Conservation (phyloP, 2,329 filamentous ascomycete genomes). For the Aspergillus niger region DNA sequence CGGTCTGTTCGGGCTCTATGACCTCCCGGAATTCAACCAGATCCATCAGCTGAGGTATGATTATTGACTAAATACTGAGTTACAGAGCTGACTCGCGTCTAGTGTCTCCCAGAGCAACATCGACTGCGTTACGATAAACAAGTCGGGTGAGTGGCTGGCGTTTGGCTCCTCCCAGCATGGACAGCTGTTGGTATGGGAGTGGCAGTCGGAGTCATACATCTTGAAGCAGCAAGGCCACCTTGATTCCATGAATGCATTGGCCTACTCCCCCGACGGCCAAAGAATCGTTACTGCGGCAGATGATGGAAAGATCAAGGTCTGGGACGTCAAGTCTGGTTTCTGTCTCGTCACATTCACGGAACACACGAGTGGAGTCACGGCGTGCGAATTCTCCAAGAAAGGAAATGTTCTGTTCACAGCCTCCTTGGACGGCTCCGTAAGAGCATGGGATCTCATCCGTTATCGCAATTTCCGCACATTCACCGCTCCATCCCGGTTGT, state of each 20-base stretch:
- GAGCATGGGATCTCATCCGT: conserved; percentile 93
- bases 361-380: conserved; percentile 87
- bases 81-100: conserved; percentile 31
- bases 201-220: conserved; percentile 99
- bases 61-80: not conserved
- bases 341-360: conserved; percentile 98
- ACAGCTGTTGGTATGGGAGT: conserved; percentile 98
- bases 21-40: conserved; percentile 92
- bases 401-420: conserved; percentile 96
- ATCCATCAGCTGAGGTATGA: conserved; percentile 74
- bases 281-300: conserved; percentile 91
- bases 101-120: conserved; percentile 98
- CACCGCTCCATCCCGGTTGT: conserved; percentile 85
- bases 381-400: conserved; percentile 91
- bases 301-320: conserved; percentile 97
- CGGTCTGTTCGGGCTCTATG: conserved; percentile 89
- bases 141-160: conserved; percentile 92
- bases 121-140: conserved; percentile 91
- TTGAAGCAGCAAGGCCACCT: conserved; percentile 98
- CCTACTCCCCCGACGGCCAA: conserved; percentile 91
- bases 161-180: conserved; percentile 95
- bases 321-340: conserved; percentile 95
- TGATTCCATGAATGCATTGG: conserved; percentile 89
- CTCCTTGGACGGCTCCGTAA: conserved; percentile 88
- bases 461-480: conserved; percentile 98